Evolutionary conservation across 1,284 basidiomycete species (phyloP).

Genomic region (Ceratobasidium sp.): DNA sequence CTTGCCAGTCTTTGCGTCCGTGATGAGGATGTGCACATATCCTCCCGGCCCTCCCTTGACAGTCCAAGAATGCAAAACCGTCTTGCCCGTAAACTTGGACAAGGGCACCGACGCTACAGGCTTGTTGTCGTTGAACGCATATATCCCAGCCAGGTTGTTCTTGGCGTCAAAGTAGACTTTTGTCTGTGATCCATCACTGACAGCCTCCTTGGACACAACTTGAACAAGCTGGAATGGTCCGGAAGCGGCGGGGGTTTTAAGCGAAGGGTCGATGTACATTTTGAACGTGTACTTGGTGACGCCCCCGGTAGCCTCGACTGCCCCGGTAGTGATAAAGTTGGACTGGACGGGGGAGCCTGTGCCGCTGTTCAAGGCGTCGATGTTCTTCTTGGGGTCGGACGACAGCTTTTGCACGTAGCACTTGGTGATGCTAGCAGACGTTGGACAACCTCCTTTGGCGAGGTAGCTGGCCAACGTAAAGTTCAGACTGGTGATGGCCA

Average conservation of each 20-base stretch:
- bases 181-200: not conserved
- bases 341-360: not conserved
- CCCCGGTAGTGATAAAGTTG: not conserved
- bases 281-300: slow-evolving; percentile 34
- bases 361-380: slow-evolving; percentile 8
- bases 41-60: slow-evolving; percentile 26
- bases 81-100: slow-evolving; percentile 9
- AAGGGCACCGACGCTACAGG: slow-evolving; percentile 22
- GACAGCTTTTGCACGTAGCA: slow-evolving; percentile 19
- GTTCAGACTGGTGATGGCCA: not conserved
- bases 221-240: not conserved
- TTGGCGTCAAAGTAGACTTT: slow-evolving; percentile 13
- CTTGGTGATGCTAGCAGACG: slow-evolving; percentile 1
- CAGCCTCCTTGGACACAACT: slow-evolving; percentile 15
- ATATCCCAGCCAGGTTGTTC: slow-evolving; percentile 17
- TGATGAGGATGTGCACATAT: slow-evolving; percentile 8
- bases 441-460: slow-evolving; percentile 7
- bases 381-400: slow-evolving; percentile 13
- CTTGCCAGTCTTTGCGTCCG: not conserved
- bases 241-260: not conserved
- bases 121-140: not conserved
- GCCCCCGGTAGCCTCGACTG: not conserved
- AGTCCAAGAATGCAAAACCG: slow-evolving; percentile 20
- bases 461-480: not conserved
- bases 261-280: slow-evolving; percentile 2